Evolutionary conservation across 352 stramenopile species (phyloP), one percentile per base, ranked within the genome.

Genomic region (Phytopythium vexans): DNA sequence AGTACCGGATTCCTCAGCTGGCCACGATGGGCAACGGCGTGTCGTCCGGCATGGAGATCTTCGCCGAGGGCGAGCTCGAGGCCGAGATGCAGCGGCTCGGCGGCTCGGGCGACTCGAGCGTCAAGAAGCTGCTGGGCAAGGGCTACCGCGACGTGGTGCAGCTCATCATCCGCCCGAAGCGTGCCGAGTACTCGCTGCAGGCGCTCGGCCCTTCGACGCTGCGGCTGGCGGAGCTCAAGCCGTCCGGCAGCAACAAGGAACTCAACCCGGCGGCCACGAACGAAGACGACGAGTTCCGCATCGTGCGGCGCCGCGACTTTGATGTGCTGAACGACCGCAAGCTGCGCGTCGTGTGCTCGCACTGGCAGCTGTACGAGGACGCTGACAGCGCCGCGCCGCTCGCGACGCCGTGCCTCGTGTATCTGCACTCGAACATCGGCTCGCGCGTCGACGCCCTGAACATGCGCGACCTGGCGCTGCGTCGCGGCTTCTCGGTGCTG

Each of bases 351-450:
- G 40, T 62, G 46, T 89, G 82, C 69, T 89, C 83, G 41, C 79
- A 91, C 56, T 93, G 83, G 83, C 82, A 82, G 49, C 60, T 93
- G 38, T 83, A 77, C 40, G 50, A 65, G 8, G 44, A 54, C 37
- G 66, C 56, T 41, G 52, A 27, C 8, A 52, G 42, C 4, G 46
- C 62, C 0, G 32, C 41, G 3, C 55, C 70, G 7, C 34, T 61
- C 15, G 52, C 55, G 5, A 62, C 61, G 6, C 79, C 82, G 6
- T 94, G 84, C 46, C 52, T 94, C 8, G 51, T 94, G 40, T 94
- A 92, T 44, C 51, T 94, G 49, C 84, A 92, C 56, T 91, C 79
- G n/a, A 94, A 94, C 56, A 60, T 94, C 3, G 84, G 84, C 49
- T 90, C 79, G 16, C 74, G 84, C 42, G 52, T 86, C 21, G 82